These are phyloP conservation scores for Daldinia concentrica DNA, from an alignment of 495 filamentous ascomycete species.

Conservation along the genomic window DNA sequence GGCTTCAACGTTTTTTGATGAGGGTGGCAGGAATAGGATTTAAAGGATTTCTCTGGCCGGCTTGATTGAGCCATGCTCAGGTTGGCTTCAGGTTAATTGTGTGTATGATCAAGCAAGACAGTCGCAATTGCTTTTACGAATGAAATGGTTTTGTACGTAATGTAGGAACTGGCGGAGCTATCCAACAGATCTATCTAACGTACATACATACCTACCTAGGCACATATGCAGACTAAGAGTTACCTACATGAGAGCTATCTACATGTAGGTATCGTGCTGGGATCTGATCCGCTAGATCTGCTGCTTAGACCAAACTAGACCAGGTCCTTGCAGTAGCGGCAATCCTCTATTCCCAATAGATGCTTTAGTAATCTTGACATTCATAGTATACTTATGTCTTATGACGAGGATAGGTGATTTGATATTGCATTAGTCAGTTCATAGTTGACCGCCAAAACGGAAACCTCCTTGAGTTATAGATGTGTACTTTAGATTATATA, in stretches of 20 bases:
- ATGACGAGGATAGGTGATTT: not conserved
- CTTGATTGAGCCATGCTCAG: slow-evolving; percentile 32
- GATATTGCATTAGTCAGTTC: not conserved
- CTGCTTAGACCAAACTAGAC: not conserved
- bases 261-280: not conserved
- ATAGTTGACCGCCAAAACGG: not conserved
- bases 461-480: not conserved
- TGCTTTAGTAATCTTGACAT: not conserved
- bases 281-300: not conserved
- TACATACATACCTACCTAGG: not conserved
- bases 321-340: slow-evolving; percentile 7
- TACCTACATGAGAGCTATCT: slow-evolving; percentile 3
- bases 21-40: slow-evolving; percentile 22
- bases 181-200: not conserved
- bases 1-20: slow-evolving; percentile 30
- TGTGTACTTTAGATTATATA: not conserved
- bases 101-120: slow-evolving; percentile 40
- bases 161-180: slow-evolving; percentile 14
- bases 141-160: slow-evolving; percentile 28
- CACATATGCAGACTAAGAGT: not conserved
- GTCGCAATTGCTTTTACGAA: slow-evolving; percentile 35
- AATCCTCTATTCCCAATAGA: not conserved
- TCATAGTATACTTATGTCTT: not conserved
- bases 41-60: slow-evolving; percentile 14
- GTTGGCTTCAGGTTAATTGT: slow-evolving; percentile 37